These are phyloP conservation scores for Solanum habrochaites DNA, from an alignment of 257 asterid species.

Conservation along the genomic window DNA sequence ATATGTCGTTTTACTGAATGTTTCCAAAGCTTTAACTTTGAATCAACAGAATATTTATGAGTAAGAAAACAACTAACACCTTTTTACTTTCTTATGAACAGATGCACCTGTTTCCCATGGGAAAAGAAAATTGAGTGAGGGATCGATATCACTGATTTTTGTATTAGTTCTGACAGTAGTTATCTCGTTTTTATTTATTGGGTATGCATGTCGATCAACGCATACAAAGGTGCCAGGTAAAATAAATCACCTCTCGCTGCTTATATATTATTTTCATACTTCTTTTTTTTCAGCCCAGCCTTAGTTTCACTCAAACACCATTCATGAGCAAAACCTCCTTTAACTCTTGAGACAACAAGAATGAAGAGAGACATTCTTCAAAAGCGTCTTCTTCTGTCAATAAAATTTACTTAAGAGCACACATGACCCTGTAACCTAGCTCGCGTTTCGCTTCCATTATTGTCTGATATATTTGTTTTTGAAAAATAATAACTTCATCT, in stretches of 20 bases:
- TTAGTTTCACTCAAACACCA: background rate
- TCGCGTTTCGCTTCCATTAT: background rate
- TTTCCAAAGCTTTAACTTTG: background rate
- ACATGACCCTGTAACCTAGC: background rate
- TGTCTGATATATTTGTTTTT: background rate
- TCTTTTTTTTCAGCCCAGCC: background rate
- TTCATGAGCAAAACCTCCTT: background rate
- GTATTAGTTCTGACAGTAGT: background rate
- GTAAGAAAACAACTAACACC: background rate
- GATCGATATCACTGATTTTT: background rate
- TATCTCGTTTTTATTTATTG: background rate
- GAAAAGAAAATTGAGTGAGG: background rate
- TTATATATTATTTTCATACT: background rate
- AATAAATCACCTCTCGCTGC: background rate
- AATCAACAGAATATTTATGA: background rate
- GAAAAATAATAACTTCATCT: background rate
- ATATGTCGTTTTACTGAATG: background rate
- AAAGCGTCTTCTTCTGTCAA: background rate
- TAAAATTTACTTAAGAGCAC: background rate
- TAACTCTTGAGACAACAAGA: background rate
- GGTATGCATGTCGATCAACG: background rate
- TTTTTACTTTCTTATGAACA: background rate
- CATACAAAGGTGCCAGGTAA: background rate
- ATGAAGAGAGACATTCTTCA: background rate
- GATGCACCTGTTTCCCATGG: background rate